Conservation (phyloP, 2,329 filamentous ascomycete genomes). For the Cladosporium sp. region DNA sequence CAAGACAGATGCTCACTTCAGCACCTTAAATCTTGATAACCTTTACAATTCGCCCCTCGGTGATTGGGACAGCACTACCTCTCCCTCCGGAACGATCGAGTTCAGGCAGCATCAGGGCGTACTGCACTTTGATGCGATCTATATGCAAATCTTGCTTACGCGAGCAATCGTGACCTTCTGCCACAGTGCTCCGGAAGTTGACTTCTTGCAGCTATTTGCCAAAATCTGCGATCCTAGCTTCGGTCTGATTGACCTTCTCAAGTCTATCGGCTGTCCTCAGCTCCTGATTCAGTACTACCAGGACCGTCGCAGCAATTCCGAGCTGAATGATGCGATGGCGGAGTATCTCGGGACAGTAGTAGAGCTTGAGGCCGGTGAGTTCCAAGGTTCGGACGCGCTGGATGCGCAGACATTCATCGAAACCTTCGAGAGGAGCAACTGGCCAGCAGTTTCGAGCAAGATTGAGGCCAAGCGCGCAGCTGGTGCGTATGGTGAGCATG, state of each 20-base stretch:
- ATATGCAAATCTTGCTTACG: slow-evolving; percentile 20
- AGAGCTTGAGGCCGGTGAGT: not conserved
- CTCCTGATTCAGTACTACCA: not conserved
- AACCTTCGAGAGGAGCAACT: not conserved
- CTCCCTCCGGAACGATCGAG: slow-evolving; percentile 27
- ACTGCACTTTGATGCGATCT: slow-evolving; percentile 21
- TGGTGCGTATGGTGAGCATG: not conserved
- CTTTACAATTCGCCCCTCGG: slow-evolving; percentile 1
- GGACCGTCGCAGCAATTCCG: not conserved
- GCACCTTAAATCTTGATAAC: slow-evolving; percentile 21
- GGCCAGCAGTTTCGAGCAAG: not conserved
- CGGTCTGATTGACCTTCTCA: not conserved
- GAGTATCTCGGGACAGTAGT: not conserved
- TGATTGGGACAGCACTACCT: not conserved
- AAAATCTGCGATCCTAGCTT: not conserved
- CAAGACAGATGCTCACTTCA: slow-evolving; percentile 8
- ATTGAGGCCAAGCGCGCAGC: not conserved
- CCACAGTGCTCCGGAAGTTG: not conserved
- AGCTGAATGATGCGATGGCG: not conserved
- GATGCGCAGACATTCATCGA: not conserved
- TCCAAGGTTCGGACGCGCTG: not conserved
- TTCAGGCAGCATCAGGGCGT: slow-evolving; percentile 31
- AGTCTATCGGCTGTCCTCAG: not conserved
- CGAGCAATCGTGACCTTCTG: slow-evolving; percentile 13
- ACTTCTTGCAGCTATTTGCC: slow-evolving; percentile 3